Evolutionary conservation across 352 stramenopile genomes (phyloP), one percentile per base, ranked within the genome.

Genomic region (Globisporangium perplexum): DNA sequence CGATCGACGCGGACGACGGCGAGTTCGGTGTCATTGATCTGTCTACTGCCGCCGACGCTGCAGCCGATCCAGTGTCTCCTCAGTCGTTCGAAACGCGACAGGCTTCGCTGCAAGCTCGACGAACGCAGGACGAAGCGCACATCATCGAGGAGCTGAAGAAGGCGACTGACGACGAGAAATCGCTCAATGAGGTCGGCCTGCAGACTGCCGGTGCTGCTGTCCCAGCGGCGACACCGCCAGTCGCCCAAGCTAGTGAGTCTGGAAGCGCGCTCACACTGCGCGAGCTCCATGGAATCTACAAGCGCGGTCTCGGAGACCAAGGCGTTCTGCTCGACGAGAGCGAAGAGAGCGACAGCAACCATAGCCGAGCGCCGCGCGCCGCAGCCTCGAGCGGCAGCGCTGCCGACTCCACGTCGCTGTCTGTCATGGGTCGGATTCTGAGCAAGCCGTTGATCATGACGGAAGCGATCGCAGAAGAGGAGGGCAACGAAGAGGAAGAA

Each of bases 211-310:
- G 11, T 11, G 5, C 36, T 35, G 23, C 17, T 26, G 7, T 23
- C 38, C 20, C 20, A 26, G 14, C 17, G 28, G 14, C 4, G n/a
- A 20, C 46, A 20, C 47, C 26, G 17, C 4, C 7, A 15, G 20
- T 12, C n/a, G n/a, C 12, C 1, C 3, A n/a, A 46, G 24, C 17
- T 17, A 35, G 41, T 22, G 47, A 46, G 2, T 7, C 14, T 3
- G 64, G 56, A 47, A 70, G 71, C 43, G 53, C 57, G 17, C 45
- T 90, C 8, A 86, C 79, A 3, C 28, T 90, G 28, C 77, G 69
- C 48, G 77, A 93, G 52, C 57, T 93, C 17, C 77, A 93, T 48
- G 77, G 63, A 33, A 93, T 90, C 43, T 93, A 93, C 65, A 93
- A 90, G 38, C 75, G 77, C 31, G 82, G 82, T 2, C 65, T 93